phyloP scores from a whole-genome alignment of 1,284 basidiomycete genomes.

The Ceraceosorus guamensis region DNA sequence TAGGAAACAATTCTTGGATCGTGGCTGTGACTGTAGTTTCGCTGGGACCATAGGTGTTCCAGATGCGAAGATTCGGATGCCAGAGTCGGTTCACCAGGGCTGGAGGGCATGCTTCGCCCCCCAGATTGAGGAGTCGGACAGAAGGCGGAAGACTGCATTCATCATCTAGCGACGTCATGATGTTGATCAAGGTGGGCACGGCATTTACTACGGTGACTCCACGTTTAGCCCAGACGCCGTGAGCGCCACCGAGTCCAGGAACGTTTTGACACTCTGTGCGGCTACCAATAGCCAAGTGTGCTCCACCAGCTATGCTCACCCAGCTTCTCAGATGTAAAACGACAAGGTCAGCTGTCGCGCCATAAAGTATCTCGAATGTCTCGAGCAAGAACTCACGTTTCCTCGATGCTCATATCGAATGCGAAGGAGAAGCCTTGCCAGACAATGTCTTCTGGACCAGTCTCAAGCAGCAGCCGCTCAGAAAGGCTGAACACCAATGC shows the following conservation, averaged over 20 bases:
- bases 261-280: slow-evolving; percentile 9
- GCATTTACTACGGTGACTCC: slow-evolving; percentile 11
- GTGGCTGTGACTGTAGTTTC: slow-evolving; percentile 46
- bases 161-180: slow-evolving; percentile 7
- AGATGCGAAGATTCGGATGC: slow-evolving; percentile 11
- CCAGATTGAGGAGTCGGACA: slow-evolving; percentile 9
- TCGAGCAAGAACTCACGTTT: slow-evolving; percentile 2
- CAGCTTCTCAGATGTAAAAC: slow-evolving; percentile 1
- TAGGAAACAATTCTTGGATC: slow-evolving; percentile 26
- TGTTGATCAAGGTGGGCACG: slow-evolving; percentile 10
- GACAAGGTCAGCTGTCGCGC: neutral
- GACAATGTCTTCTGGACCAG: slow-evolving; percentile 1
- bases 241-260: slow-evolving; percentile 2
- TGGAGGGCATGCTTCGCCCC: slow-evolving; percentile 12
- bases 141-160: slow-evolving; percentile 1
- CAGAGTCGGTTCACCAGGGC: slow-evolving; percentile 5
- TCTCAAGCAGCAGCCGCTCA: slow-evolving; percentile 5
- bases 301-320: slow-evolving; percentile 12
- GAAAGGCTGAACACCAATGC: slow-evolving; percentile 6
- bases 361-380: too few relatives aligned
- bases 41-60: slow-evolving; percentile 46
- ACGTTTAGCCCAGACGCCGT: slow-evolving; percentile 7
- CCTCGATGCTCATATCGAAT: slow-evolving; percentile 12
- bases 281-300: slow-evolving; percentile 8
- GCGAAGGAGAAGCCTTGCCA: slow-evolving; percentile 10